Evolutionary conservation across 345 rosid species (phyloP), one percentile per base, ranked within the genome.

Genomic region (Viola odorata): DNA sequence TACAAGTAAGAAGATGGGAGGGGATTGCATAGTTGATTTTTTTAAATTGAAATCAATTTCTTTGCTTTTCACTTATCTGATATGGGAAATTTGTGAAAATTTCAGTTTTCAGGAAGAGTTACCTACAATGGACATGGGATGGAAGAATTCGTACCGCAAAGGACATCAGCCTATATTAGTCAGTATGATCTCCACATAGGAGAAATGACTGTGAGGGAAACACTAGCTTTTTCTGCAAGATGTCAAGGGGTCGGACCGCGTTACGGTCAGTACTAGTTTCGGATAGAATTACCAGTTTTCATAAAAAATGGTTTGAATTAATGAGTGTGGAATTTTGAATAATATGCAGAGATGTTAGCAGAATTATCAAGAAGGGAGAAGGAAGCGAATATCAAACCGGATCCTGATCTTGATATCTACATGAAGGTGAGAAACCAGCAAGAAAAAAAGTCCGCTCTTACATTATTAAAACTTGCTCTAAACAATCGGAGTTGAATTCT

Each of bases 361-460:
- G 96, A 89, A 63, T 57, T 86, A 37, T 78, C 89, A 61, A 80
- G 86, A 77, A 78, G 95, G 76, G 91, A 89, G 72, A 89, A 85
- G 71, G 85, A 71, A 68, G 91, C 86, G 62, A 82, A 83, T 60
- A 89, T 89, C 76, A 89, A 82, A 62, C 96, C 96, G n/a, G 95
- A 89, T 65, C 86, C 89, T 23, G 95, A 89, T 69, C 77, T 89
- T 73, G 96, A 89, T 69, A 71, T 88, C 57, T 85, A 62, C 70
- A 90, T 90, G 97, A 90, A 90, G 83, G 96, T 83, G 53, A 58
- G 57, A 45, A 9, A 15, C 37, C 13, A 38, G 11, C 6, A 4
- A 12, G 15, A 14, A 13, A 45, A 11, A 23, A 5, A 12, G 37
- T 7, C 12, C 3, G 6, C 58, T 16, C 36, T 52, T 1, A 10